Base-by-base conservation (phyloP, 176 grass and related monocot species). In the Juncus inflexus region DNA sequence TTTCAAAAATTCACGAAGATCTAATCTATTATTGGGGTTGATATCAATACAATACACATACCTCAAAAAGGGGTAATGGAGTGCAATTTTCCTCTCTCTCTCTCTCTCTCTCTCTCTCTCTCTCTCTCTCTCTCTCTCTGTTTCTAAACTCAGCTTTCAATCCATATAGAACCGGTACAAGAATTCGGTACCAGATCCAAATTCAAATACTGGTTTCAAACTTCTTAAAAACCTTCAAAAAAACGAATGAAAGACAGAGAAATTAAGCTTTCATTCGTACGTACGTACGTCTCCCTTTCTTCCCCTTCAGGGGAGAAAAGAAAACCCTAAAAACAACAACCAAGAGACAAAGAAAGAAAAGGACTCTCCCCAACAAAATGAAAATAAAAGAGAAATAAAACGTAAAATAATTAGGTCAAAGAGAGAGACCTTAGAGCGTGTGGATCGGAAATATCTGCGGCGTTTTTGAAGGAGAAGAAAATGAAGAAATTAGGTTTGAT, bases 361-460 rank as follows among this genome's bases (percentile, higher is more conserved):
- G 12, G 54, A 16, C 19, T 13, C 28, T 10, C 15, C 39, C 40
- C 10, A 8, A 53, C 14, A 12, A 41, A 37, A 40, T 5, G 14
- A 42, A 42, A 65, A 8, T 15, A 12, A 41, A 37, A 40, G 3
- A n/a, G 35, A 42, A 65, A 8, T 15, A 2, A 56, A 12, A 49
- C 12, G 55, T 60, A 64, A 38, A 58, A 70, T 62, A 65, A 62
- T 76, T 42, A 42, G 52, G 49, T 12, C 43, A 41, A 3, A 58
- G 15, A 60, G 71, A 84, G 53, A 64, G 63, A 77, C 72, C 74
- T 71, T 78, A 70, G 58, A 59, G 81, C 66, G 82, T 61, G 68
- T 77, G 73, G 78, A 74, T 78, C 78, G 71, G 82, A 84, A 75
- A 61, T 63, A 84, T 84, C 79, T 80, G 76, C 82, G 82, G 70